A percentile compares a stretch with the other conserved stretches of the same genome.
Evolutionary conservation across 140 eudicot genomes (phyloP).

Genomic region (Anethum foeniculum): DNA sequence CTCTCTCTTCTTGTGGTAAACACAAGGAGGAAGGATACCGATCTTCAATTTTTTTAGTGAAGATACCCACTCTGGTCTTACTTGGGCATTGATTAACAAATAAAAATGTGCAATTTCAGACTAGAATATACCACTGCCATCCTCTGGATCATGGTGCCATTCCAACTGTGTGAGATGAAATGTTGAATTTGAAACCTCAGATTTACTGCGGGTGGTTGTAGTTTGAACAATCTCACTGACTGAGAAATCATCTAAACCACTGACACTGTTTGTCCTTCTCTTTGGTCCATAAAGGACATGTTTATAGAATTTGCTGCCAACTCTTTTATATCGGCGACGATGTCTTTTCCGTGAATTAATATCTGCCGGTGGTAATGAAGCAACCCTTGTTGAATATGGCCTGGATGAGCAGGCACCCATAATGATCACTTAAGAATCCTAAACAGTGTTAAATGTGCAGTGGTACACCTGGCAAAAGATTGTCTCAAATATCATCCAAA

Average conservation of each 20-base stretch:
- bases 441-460: not conserved
- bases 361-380: not conserved
- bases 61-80: not conserved
- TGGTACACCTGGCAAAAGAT: not conserved
- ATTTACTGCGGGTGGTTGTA: conserved; percentile 38
- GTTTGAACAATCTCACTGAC: conserved; percentile 43
- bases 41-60: not conserved
- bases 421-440: not conserved
- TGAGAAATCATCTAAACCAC: conserved; percentile 26
- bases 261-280: conserved; percentile 31
- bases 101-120: not conserved
- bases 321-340: conserved; percentile 31
- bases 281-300: conserved; percentile 24
- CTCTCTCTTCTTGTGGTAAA: not conserved
- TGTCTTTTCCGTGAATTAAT: conserved; percentile 26
- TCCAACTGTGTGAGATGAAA: conserved; percentile 61
- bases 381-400: conserved; percentile 10
- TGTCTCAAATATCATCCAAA: not conserved
- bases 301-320: conserved; percentile 15
- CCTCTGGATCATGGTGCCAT: conserved; percentile 52
- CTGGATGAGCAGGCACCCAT: conserved; percentile 49
- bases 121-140: conserved; percentile 42
- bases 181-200: conserved; percentile 38
- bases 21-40: not conserved
- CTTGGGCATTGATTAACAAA: not conserved